Conservation (phyloP, 177 flowering plant genomes). For the Tripterygium wilfordii region DNA sequence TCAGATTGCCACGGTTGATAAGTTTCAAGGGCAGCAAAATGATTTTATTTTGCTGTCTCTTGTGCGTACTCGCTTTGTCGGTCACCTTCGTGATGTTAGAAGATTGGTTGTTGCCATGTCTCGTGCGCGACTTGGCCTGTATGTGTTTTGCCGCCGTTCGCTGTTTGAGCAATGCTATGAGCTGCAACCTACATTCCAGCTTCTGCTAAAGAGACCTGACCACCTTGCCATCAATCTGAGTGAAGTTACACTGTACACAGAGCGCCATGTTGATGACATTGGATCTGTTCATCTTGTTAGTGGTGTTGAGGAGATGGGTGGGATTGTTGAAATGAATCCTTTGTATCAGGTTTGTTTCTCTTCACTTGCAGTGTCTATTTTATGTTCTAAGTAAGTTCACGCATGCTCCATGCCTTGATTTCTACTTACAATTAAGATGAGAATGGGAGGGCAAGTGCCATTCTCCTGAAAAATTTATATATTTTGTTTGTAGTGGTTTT, state of each 20-base stretch:
- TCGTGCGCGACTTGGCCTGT: constrained; percentile 92
- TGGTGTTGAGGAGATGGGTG: constrained; percentile 69
- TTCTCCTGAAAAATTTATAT: no score
- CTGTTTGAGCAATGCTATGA: constrained; percentile 97
- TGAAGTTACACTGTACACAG: constrained; percentile 51
- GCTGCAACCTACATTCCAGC: constrained; percentile 86
- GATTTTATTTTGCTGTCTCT: constrained; percentile 87
- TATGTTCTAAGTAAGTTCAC: no score
- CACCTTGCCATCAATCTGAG: constrained; percentile 61
- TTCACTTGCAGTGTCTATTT: no score
- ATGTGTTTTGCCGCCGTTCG: constrained; percentile 84
- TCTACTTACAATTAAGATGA: no score
- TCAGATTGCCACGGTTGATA: constrained; percentile 93
- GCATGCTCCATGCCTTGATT: no score
- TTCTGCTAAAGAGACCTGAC: constrained; percentile 84
- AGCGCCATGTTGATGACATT: constrained; percentile 68
- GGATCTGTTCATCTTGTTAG: constrained; percentile 50
- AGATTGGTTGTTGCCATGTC: constrained; percentile 98
- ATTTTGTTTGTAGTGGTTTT: no score
- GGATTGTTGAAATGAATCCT: constrained; percentile 42
- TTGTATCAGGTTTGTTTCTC: constrained; percentile 70
- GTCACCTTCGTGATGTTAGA: constrained; percentile 98
- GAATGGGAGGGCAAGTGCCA: no score
- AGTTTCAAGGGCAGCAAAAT: constrained; percentile 99
- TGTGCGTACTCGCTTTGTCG: constrained; percentile 94